Percentiles rank a stretch among this genome's conserved stretches.
Evolutionary conservation across 306 rosid species (phyloP).

Genomic region (peach (Prunus persica)): Prunus_persica_NCBIv2 NC_034011.1:14501-15000

Average conservation of each 20-base stretch:
- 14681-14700: background rate
- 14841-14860: background rate
- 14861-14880: background rate
- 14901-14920: constrained; percentile 53
- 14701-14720: constrained; percentile 47
- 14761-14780: constrained; percentile 74
- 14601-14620: constrained; percentile 72
- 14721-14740: constrained; percentile 63
- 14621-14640: background rate
- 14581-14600: constrained; percentile 77
- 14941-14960: constrained; percentile 77
- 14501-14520: no score
- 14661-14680: background rate
- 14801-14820: constrained; percentile 82
- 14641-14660: background rate
- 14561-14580: constrained; percentile 92
- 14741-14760: constrained; percentile 79
- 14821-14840: constrained; percentile 66
- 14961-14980: constrained; percentile 77
- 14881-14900: background rate
- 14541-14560: constrained; percentile 76
- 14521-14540: background rate
- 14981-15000: constrained; percentile 34
- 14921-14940: constrained; percentile 83
- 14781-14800: constrained; percentile 70